A percentile compares a stretch with the other conserved stretches of the same genome.
Evolutionary conservation across 2,329 filamentous ascomycete genomes (phyloP).

Genomic region (Colletotrichum gigasporum): DNA sequence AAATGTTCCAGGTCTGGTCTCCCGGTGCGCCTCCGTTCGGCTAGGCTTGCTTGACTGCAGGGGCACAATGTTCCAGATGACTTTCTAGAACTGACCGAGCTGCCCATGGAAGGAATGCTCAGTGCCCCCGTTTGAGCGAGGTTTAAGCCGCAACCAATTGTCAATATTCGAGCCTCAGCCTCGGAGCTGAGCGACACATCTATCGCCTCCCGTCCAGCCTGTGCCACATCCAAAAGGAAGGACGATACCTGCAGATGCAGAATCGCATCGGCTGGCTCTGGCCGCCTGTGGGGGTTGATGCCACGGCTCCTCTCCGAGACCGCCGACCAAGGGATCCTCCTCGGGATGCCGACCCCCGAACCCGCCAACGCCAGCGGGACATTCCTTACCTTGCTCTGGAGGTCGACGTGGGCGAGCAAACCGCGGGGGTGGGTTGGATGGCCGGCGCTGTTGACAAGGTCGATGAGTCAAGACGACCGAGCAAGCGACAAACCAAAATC

Average conservation of each 20-base stretch:
- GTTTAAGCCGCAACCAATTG: not conserved
- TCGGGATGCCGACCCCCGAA: slow-evolving; percentile 10
- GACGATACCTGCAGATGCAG: not conserved
- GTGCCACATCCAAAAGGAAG: not conserved
- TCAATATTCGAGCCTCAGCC: not conserved
- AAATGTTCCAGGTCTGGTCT: not conserved
- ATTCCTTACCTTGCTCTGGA: not conserved
- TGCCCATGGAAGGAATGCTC: not conserved
- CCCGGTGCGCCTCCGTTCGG: slow-evolving; percentile 6
- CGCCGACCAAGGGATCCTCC: slow-evolving; percentile 4
- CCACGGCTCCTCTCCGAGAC: slow-evolving; percentile 17
- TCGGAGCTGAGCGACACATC: not conserved
- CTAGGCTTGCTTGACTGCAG: slow-evolving; percentile 16
- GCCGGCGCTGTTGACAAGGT: not conserved
- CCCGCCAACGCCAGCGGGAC: slow-evolving; percentile 18
- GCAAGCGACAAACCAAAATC: slow-evolving; percentile 18
- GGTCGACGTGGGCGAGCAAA: slow-evolving; percentile 3
- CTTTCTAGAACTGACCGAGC: slow-evolving; percentile 22
- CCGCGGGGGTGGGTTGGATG: slow-evolving; percentile 19
- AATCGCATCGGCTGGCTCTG: not conserved
- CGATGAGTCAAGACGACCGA: slow-evolving; percentile 13
- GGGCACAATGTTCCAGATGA: slow-evolving; percentile 17
- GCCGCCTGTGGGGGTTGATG: slow-evolving; percentile 10
- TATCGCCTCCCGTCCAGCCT: not conserved
- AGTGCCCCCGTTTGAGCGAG: slow-evolving; percentile 9